phyloP scores from a whole-genome alignment of 2,329 filamentous ascomycete genomes.

The Cladosporium sp. region DNA sequence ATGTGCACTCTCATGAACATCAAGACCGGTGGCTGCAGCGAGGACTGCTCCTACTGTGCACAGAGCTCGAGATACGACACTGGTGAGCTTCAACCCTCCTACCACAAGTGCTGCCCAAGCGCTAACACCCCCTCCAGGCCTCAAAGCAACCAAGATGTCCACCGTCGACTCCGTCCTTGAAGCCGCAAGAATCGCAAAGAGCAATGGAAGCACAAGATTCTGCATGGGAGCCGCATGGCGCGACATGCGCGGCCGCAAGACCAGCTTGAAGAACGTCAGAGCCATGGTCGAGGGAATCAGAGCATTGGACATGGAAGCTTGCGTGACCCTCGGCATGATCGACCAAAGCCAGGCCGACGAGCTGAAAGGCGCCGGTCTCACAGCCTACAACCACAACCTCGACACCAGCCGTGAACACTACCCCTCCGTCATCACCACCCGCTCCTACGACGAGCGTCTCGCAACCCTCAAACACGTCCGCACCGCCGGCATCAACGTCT shows the following conservation, averaged over 20 bases:
- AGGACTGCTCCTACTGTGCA: conserved; percentile 90
- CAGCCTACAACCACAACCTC: conserved; percentile 91
- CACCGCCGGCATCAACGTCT: conserved; percentile 83
- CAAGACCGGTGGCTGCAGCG: conserved; percentile 86
- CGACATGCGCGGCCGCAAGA: conserved; percentile 88
- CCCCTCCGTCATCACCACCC: conserved; percentile 76
- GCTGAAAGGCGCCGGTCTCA: conserved; percentile 76
- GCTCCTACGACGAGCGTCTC: conserved; percentile 81
- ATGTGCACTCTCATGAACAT: conserved; percentile 96
- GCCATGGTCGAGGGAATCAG: conserved; percentile 79
- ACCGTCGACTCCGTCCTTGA: conserved; percentile 75
- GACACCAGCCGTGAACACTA: conserved; percentile 89
- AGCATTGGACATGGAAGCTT: conserved; percentile 80
- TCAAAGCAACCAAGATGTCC: conserved; percentile 74
- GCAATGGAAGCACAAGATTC: conserved; percentile 83
- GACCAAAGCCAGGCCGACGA: conserved; percentile 63
- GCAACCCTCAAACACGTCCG: conserved; percentile 74
- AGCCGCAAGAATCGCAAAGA: conserved; percentile 70
- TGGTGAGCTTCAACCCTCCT: conserved; percentile 30
- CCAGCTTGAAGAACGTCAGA: conserved; percentile 75
- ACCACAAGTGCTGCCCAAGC: neutral
- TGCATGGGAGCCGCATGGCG: conserved; percentile 95
- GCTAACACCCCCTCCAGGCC: conserved; percentile 33
- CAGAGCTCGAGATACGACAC: conserved; percentile 78
- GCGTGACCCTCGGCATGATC: conserved; percentile 93